These are phyloP conservation scores for Lachancea sp. DNA, from an alignment of 805 yeast genomes.

Conservation along the genomic window DNA sequence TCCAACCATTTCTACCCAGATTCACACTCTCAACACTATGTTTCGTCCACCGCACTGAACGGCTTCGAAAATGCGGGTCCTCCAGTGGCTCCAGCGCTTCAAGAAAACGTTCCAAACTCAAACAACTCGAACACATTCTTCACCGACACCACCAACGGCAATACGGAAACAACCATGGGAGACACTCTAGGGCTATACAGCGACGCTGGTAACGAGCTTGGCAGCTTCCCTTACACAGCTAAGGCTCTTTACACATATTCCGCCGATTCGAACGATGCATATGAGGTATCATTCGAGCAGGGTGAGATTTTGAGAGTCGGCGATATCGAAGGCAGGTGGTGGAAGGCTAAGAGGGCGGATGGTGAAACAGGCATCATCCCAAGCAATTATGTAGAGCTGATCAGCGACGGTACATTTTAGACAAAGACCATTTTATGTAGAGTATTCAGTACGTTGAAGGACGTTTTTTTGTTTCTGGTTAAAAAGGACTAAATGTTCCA, in stretches of 20 bases:
- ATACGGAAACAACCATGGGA: slow-evolving; percentile 32
- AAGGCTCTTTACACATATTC: slow-evolving; percentile 79
- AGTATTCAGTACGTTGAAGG: background rate
- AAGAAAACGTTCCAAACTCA: slow-evolving; percentile 10
- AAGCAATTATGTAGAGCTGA: slow-evolving; percentile 80
- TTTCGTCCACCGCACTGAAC: slow-evolving; percentile 49
- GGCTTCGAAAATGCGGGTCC: slow-evolving; percentile 51
- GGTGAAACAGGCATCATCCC: slow-evolving; percentile 98
- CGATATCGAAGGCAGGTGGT: slow-evolving; percentile 95
- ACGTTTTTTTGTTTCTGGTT: background rate
- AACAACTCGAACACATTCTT: slow-evolving; percentile 22
- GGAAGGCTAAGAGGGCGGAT: slow-evolving; percentile 87
- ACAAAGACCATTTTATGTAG: background rate
- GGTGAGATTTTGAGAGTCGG: slow-evolving; percentile 89
- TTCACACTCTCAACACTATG: slow-evolving; percentile 27
- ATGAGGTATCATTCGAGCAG: slow-evolving; percentile 83
- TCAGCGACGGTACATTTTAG: slow-evolving; percentile 34
- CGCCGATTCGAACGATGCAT: slow-evolving; percentile 88
- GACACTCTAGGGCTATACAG: slow-evolving; percentile 33
- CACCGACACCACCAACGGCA: slow-evolving; percentile 26
- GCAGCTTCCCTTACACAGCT: slow-evolving; percentile 70
- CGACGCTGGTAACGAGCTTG: slow-evolving; percentile 29
- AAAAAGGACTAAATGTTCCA: too few relatives aligned
- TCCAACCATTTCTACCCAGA: slow-evolving; percentile 13
- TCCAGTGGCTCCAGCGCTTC: slow-evolving; percentile 6